phyloP scores from a whole-genome alignment of 371 early-diverging fungal species.

The Rhizomucor miehei region DNA sequence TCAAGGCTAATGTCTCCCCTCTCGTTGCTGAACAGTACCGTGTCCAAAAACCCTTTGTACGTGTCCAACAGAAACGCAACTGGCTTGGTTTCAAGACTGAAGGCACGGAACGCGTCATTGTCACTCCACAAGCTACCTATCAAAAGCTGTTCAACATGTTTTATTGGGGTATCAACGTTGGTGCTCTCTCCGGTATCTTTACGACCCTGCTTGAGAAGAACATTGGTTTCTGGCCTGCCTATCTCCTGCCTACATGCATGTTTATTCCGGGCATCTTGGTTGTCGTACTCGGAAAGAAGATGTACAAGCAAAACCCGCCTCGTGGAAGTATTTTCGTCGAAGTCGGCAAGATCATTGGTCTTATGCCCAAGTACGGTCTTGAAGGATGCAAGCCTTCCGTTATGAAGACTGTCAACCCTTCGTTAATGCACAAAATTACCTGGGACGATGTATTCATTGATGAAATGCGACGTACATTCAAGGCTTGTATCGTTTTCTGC shows the following conservation, averaged over 20 bases:
- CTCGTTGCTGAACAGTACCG: slow-evolving; percentile 50
- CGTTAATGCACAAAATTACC: slow-evolving; percentile 19
- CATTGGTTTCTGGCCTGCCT: slow-evolving; percentile 63
- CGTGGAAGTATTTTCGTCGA: slow-evolving; percentile 43
- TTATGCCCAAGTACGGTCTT: slow-evolving; percentile 28
- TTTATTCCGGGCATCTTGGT: slow-evolving; percentile 57
- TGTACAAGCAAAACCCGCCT: slow-evolving; percentile 54
- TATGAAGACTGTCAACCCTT: slow-evolving; percentile 18
- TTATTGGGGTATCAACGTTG: slow-evolving; percentile 60
- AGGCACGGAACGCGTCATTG: slow-evolving; percentile 34
- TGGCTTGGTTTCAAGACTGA: slow-evolving; percentile 6
- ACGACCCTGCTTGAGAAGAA: slow-evolving; percentile 50
- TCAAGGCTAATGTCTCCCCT: slow-evolving; percentile 51
- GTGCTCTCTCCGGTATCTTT: slow-evolving; percentile 58
- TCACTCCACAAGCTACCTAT: slow-evolving; percentile 50
- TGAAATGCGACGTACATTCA: slow-evolving; percentile 57
- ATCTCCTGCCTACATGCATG: slow-evolving; percentile 57
- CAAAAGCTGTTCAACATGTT: slow-evolving; percentile 56
- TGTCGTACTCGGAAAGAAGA: slow-evolving; percentile 49
- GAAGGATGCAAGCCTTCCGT: slow-evolving; percentile 35
- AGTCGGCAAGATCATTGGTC: slow-evolving; percentile 13
- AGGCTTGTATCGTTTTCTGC: slow-evolving; percentile 66
- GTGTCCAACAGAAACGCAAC: slow-evolving; percentile 15
- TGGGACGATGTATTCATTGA: slow-evolving; percentile 73
- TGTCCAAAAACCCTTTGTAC: slow-evolving; percentile 27